Base-by-base conservation (phyloP, 768 basidiomycete genomes). In the Austroboletus eburneus region DNA sequence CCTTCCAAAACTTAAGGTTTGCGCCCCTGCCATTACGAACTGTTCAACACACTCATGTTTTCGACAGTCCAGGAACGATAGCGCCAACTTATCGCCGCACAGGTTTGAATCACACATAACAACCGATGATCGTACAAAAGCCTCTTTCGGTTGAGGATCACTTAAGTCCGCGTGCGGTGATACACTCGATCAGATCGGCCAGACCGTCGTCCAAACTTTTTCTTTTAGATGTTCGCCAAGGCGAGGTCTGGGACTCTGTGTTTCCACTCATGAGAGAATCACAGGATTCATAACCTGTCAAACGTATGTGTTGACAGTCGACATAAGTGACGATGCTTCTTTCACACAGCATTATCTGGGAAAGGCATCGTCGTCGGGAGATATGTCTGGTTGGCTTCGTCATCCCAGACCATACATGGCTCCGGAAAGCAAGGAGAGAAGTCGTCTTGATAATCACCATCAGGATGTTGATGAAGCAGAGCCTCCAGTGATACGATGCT, bases 341-440 rank as follows among this genome's bases (percentile, higher is more conserved):
- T 20, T 7, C 20, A 22, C 22, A 12, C 20, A 18, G n/a, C 24
- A 3, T 22, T 38, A 25, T 37, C 29, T 39, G 33, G 7, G 33
- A 45, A 21, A 38, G 22, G 30, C 52, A 58, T 39, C 24, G 48
- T 52, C 6, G 25, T 27, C 25, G 25, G 6, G 25, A n/a, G n/a
- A n/a, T n/a, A n/a, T 27, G 25, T 27, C 25, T 27, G 25, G 25
- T 27, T 27, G 25, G 6, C 18, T 24, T 38, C 10, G 33, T 14
- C 46, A 24, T 18, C n/a, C 18, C 12, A 36, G 16, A 10, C 25
- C 9, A 27, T 25, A 22, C 35, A 30, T 16, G 27, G n/a, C 21
- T 62, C 59, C 60, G 60, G 47, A 49, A 59, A 62, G 45, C 48
- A 51, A 56, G 59, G 59, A 48, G 8, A 32, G 43, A 51, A 9